phyloP scores from a whole-genome alignment of 2,329 filamentous ascomycete genomes.

The Rhexocercosporidium sp. region DNA sequence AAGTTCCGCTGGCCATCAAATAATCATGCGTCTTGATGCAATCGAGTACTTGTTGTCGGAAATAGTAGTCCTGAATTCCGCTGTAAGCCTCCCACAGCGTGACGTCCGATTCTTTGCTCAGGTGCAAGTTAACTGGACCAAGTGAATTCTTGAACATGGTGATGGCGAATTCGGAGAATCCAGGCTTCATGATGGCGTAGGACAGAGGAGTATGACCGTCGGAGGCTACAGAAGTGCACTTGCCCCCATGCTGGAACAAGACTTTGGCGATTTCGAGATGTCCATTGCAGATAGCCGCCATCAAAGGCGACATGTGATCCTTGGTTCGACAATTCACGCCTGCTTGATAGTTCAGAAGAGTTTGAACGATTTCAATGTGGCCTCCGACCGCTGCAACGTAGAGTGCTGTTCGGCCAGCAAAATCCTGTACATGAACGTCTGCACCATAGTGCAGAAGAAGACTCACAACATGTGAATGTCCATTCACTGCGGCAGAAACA shows the following conservation, averaged over 20 bases:
- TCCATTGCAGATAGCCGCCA: constrained; percentile 1
- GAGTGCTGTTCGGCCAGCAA: not conserved
- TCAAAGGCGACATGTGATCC: not conserved
- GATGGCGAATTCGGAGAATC: not conserved
- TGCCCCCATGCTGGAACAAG: not conserved
- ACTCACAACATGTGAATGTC: not conserved
- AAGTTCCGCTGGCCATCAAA: not conserved
- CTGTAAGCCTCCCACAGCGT: not conserved
- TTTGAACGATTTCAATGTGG: not conserved
- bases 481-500: not conserved
- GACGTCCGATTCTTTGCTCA: not conserved
- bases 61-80: not conserved
- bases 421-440: not conserved
- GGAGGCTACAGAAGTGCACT: no score
- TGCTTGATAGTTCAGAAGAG: not conserved
- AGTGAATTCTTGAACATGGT: not conserved
- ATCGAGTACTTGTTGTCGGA: not conserved
- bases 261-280: not conserved
- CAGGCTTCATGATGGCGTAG: not conserved
- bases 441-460: not conserved
- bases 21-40: not conserved
- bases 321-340: not conserved
- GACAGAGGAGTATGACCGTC: not conserved
- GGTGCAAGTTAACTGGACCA: no score
- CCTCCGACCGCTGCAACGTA: not conserved